These are phyloP conservation scores for Tulasnella sp. DNA, from an alignment of 768 basidiomycete species.

Conservation along the genomic window DNA sequence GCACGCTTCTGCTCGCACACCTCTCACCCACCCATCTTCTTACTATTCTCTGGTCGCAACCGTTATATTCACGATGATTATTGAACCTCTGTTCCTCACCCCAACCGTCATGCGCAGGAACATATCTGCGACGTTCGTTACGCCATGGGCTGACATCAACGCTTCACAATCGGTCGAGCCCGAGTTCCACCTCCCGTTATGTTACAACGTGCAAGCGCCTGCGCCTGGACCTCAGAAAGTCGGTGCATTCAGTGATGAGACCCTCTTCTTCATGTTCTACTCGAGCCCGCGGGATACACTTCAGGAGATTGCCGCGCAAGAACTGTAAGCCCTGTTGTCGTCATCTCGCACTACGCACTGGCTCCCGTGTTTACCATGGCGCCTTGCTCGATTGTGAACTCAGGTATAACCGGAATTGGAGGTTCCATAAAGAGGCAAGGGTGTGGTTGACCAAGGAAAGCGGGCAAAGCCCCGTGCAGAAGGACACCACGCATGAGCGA, in stretches of 20 bases:
- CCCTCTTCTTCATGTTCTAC: slow-evolving; percentile 97
- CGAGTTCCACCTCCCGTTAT: slow-evolving; percentile 78
- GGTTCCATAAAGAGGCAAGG: slow-evolving; percentile 86
- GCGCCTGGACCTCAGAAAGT: slow-evolving; percentile 74
- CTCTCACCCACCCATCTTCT: not conserved
- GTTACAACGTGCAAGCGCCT: slow-evolving; percentile 86
- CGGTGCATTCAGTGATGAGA: slow-evolving; percentile 85
- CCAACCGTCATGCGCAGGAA: slow-evolving; percentile 38
- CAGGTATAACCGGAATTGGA: slow-evolving; percentile 91
- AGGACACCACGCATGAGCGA: slow-evolving; percentile 71
- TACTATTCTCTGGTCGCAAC: not conserved
- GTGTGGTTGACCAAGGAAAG: slow-evolving; percentile 85
- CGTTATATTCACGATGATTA: no score
- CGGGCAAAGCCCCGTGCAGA: slow-evolving; percentile 61
- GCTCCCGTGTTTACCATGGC: not conserved
- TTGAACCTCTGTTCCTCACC: not conserved
- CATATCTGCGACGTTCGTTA: slow-evolving; percentile 86
- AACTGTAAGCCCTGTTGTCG: slow-evolving; percentile 81
- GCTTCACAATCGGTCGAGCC: slow-evolving; percentile 81
- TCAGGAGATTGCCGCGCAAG: slow-evolving; percentile 90
- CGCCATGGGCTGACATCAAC: slow-evolving; percentile 90
- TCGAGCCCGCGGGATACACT: slow-evolving; percentile 81
- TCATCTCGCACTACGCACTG: no score
- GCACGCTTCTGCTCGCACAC: no score
- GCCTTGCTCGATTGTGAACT: not conserved